Evolutionary conservation across 257 asterid genomes (phyloP).

Genomic region (Lavandula angustifolia): DNA sequence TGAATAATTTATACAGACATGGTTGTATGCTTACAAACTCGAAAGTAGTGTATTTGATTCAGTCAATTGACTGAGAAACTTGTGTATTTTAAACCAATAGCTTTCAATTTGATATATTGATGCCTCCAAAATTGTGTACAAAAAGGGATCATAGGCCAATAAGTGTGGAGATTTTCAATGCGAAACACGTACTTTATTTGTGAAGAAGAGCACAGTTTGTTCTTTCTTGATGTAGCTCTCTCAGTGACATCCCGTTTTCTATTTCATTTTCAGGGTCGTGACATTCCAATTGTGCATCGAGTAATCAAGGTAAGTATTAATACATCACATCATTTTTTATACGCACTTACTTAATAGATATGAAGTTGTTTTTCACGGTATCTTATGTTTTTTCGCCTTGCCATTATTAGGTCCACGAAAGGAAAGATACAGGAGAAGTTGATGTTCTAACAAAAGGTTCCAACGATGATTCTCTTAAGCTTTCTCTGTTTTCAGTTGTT

Average conservation of each 20-base stretch:
- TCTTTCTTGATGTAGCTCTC: conserved; percentile 19
- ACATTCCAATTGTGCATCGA: conserved; percentile 82
- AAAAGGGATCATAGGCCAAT: not conserved
- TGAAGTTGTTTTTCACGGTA: not conserved
- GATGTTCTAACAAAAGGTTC: conserved; percentile 81
- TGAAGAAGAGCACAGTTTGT: conserved; percentile 1
- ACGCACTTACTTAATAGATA: not conserved
- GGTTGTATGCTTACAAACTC: not conserved
- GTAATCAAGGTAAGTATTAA: conserved; percentile 56
- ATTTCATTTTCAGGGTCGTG: conserved; percentile 46
- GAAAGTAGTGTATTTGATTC: too few species aligned
- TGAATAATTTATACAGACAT: not conserved
- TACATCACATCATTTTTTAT: conserved; percentile 15
- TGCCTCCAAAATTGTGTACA: not conserved
- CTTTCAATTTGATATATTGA: not conserved
- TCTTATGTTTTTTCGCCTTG: conserved; percentile 13
- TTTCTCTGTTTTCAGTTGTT: not conserved
- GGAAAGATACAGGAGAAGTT: conserved; percentile 56
- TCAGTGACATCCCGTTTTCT: conserved; percentile 4
- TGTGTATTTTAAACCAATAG: not conserved
- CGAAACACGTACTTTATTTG: not conserved
- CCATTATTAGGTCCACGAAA: conserved; percentile 60
- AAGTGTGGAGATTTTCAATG: too few species aligned
- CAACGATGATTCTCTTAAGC: not conserved
- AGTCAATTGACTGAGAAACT: not conserved